phyloP scores from a whole-genome alignment of 2,329 filamentous ascomycete genomes.

The Dothiorella sarmentorum region DNA sequence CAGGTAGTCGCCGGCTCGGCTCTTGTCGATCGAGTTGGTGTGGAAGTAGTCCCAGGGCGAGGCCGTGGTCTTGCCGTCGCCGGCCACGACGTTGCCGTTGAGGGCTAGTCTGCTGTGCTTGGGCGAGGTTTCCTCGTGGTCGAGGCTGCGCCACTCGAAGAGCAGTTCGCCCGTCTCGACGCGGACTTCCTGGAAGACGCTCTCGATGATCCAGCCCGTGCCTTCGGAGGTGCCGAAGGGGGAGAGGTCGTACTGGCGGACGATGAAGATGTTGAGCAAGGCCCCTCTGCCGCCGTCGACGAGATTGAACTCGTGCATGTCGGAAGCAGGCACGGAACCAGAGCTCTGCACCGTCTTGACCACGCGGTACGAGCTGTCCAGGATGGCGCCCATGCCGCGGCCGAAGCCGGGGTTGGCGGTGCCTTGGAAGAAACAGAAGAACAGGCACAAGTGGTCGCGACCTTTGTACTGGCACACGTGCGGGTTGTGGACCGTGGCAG shows the following conservation, averaged over 20 bases:
- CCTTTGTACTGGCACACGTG: constrained; percentile 50
- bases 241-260: constrained; percentile 31
- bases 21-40: constrained; percentile 55
- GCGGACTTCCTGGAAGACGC: constrained; percentile 43
- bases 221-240: constrained; percentile 29
- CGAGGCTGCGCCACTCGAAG: constrained; percentile 58
- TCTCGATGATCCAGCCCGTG: constrained; percentile 42
- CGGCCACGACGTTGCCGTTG: neutral
- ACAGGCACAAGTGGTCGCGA: constrained; percentile 45
- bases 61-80: neutral
- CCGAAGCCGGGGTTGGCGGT: constrained; percentile 52
- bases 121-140: constrained; percentile 40
- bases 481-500: constrained; percentile 46
- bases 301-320: constrained; percentile 53
- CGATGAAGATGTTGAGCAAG: constrained; percentile 38
- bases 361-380: constrained; percentile 48
- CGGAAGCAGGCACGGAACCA: constrained; percentile 40
- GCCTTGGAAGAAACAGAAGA: constrained; percentile 45
- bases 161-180: constrained; percentile 40
- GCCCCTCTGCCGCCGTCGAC: constrained; percentile 43
- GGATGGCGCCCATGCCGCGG: constrained; percentile 50
- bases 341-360: constrained; percentile 43
- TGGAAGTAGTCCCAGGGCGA: constrained; percentile 42
- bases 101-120: neutral
- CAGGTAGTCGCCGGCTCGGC: constrained; percentile 50